These are phyloP conservation scores for Phytophthora meadii DNA, from an alignment of 352 stramenopile genomes.

Conservation along the genomic window DNA sequence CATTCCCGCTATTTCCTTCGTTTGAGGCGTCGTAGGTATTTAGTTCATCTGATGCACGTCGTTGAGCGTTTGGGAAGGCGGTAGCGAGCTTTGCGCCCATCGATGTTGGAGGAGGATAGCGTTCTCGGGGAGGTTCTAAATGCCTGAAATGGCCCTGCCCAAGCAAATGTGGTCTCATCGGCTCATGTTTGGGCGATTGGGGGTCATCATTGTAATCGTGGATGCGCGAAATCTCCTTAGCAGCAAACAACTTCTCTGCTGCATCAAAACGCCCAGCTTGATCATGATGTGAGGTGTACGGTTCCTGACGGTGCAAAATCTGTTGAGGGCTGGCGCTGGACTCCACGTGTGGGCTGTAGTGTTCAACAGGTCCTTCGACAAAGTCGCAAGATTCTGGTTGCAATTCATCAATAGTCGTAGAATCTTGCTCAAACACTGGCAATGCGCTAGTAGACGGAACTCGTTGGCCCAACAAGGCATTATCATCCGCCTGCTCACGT, in stretches of 20 bases:
- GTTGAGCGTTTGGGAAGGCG: slow-evolving; percentile 8
- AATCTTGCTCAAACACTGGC: slow-evolving; percentile 1
- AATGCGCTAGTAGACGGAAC: background rate
- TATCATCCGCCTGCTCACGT: slow-evolving; percentile 4
- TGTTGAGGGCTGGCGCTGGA: background rate
- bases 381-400: background rate
- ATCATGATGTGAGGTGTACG: slow-evolving; percentile 10
- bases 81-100: slow-evolving; percentile 35
- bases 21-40: background rate
- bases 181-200: slow-evolving; percentile 16
- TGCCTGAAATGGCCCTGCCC: slow-evolving; percentile 15
- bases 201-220: slow-evolving; percentile 22
- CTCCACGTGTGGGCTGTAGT: background rate
- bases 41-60: background rate
- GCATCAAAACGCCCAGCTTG: slow-evolving; percentile 35
- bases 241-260: slow-evolving; percentile 39
- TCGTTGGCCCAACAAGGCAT: slow-evolving; percentile 1
- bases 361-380: background rate
- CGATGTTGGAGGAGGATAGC: slow-evolving; percentile 30
- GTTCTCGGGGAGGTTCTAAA: slow-evolving; percentile 1
- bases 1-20: background rate
- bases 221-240: slow-evolving; percentile 8
- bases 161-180: slow-evolving; percentile 8
- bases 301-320: slow-evolving; percentile 2
- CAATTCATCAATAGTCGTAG: background rate